Base-by-base conservation (phyloP, 768 basidiomycete genomes). In the Suillus subluteus region DNA sequence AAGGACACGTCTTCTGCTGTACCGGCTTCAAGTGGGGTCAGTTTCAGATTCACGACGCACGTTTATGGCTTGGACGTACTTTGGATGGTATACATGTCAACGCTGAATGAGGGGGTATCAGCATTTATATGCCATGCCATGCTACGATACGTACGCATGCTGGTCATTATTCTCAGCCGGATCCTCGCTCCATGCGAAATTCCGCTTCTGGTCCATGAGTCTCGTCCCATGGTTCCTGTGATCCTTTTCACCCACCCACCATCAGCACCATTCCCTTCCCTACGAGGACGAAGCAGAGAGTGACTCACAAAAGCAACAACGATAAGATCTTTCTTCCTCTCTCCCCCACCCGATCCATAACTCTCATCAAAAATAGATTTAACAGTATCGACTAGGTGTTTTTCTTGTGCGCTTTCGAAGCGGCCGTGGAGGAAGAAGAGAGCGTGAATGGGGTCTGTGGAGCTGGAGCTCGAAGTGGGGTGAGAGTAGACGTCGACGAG, bases 1-100 rank as follows among this genome's bases (percentile, higher is more conserved):
- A 91, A 89, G 0, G 91, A 90, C 8, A 95, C 84, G 72, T 96
- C 95, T 44, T 83, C 79, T 3, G 88, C 87, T 0, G 93, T 90
- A 2, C 94, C 94, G 64, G 75, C 76, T 76, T 73, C 66, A 68
- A 3, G 40, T 23, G 16, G 43, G 18, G 35, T 43, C n/a, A 54
- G 26, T 23, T 13, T n/a, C 18, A 50, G 48, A 50, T 50, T 50
- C 13, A 48, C n/a, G 5, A 62, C 3, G 9, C n/a, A 35, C 32
- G 11, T 18, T 41, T 13, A 26, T 38, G 30, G 23, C 9, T 58
- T 26, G 40, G 15, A 69, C 71, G 37, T 69, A 76, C 76, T 74
- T 66, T 76, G 76, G 69, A 74, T 77, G 38, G 73, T 67, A 54
- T 76, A 76, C 76, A 76, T 76, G 55, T 76, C 75, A 43, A 74